Conservation (phyloP, 148 eudicot species). For the Silene uniflora region DNA sequence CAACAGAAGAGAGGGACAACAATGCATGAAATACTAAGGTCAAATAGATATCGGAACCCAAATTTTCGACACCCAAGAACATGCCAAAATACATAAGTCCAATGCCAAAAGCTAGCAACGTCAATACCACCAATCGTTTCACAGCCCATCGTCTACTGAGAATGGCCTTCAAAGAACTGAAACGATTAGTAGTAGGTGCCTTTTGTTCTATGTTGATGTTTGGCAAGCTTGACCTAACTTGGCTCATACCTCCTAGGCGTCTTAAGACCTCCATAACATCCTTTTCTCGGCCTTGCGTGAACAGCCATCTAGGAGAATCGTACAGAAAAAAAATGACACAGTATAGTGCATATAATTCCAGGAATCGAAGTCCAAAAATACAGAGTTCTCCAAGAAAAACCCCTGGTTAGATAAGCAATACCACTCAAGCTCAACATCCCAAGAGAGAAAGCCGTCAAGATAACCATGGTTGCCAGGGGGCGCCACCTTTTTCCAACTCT, state of each 20-base stretch:
- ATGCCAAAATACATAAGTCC: constrained; percentile 28
- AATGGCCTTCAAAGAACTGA: constrained; percentile 1
- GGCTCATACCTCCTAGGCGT: not conserved
- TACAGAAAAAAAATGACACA: constrained; percentile 16
- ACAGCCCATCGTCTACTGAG: constrained; percentile 24
- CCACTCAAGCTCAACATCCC: not conserved
- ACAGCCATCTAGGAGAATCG: constrained; percentile 32
- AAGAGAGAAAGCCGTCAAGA: too few relatives aligned
- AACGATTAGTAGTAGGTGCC: not conserved
- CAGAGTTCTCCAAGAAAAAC: constrained; percentile 21
- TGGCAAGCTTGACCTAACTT: not conserved
- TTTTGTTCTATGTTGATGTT: not conserved
- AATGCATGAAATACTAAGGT: constrained; percentile 22
- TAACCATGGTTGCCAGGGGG: not conserved
- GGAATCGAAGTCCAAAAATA: constrained; percentile 29
- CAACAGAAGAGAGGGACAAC: constrained; percentile 10
- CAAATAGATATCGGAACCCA: constrained; percentile 24
- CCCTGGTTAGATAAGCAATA: constrained; percentile 13
- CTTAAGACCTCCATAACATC: constrained; percentile 10
- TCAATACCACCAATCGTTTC: constrained; percentile 17
- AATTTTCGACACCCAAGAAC: constrained; percentile 27
- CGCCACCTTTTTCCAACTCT: constrained; percentile 23
- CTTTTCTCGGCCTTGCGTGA: constrained; percentile 15
- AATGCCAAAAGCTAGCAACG: constrained; percentile 23
- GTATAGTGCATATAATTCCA: constrained; percentile 14